Evolutionary conservation across 306 rosid genomes (phyloP), one percentile per base, ranked within the genome.

Genomic region (Elaeagnus macrophylla): DNA sequence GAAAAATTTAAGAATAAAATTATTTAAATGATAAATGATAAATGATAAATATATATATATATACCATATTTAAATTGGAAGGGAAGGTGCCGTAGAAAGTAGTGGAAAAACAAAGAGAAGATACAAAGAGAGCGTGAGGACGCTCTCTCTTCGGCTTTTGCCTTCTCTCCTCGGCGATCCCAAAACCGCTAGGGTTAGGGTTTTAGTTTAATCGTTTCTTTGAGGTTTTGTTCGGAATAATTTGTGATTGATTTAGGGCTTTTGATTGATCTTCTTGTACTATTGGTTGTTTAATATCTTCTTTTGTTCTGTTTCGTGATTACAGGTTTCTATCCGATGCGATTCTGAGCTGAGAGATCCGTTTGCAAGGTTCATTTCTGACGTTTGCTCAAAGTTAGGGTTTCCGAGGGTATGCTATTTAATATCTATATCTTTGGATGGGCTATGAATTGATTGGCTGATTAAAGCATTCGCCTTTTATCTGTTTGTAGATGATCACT

Each of bases 161-260:
- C 62, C 65, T 85, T 76, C 78, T 74, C 81, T 70, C 82, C 67
- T 76, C 66, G 12, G 54, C 63, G 75, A 74, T 84, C 81, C 81
- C 63, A 74, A 81, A 60, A 68, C 72, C n/a, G 17, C 61, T 53
- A 64, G 75, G 87, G 86, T 79, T 81, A 77, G 87, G 94, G 79
- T 80, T 82, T 56, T 39, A 20, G 9, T 64, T 39, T 3, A 9
- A 18, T 48, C n/a, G n/a, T 72, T 54, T 32, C 19, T 40, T 48
- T 35, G 9, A 7, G 4, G 6, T 35, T 13, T 0, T 7, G 60
- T 13, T 9, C 64, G 32, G 32, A 25, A 25, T 14, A 56, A 39
- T 51, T 43, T 66, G 50, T 44, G 20, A 13, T 14, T 37, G 60
- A 49, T 37, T 60, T 60, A 60, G 65, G 66, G 66, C 9, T 48